phyloP scores from a whole-genome alignment of 2,329 filamentous ascomycete genomes.

The Ceratocystis harringtonii region DNA sequence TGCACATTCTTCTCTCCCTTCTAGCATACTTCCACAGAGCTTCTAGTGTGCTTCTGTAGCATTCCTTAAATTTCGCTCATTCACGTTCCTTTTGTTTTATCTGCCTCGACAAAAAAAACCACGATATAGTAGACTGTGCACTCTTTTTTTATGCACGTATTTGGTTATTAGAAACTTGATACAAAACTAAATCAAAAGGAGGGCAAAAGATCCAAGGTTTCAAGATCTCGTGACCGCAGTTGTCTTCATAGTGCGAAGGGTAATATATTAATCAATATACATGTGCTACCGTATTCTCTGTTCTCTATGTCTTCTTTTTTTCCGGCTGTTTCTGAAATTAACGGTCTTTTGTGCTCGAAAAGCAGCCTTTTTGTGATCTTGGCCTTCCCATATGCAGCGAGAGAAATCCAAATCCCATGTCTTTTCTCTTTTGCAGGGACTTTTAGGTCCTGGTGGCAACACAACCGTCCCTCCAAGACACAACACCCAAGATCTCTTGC shows the following conservation, averaged over 20 bases:
- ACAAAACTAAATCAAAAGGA: background rate
- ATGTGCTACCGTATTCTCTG: background rate
- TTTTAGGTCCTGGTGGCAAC: background rate
- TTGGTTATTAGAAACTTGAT: background rate
- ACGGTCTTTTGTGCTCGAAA: background rate
- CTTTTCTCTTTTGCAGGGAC: background rate
- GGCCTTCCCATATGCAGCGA: background rate
- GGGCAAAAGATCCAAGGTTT: background rate
- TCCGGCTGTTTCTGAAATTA: background rate
- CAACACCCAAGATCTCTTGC: background rate
- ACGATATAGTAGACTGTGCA: background rate
- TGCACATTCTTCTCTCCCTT: background rate
- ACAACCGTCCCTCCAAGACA: no score
- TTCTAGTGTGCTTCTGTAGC: slow-evolving; percentile 4
- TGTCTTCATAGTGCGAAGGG: background rate
- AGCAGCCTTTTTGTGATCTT: background rate
- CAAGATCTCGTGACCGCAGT: background rate
- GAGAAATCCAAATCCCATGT: background rate
- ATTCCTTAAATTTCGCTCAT: background rate
- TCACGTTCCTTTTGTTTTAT: background rate
- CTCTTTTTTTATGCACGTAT: background rate
- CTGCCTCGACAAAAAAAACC: no score
- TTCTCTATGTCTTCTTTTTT: background rate
- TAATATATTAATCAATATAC: background rate
- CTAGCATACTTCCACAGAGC: background rate